These are phyloP conservation scores for Periglandula ipomoeae DNA, from an alignment of 2,329 filamentous ascomycete species.

Conservation along the genomic window DNA sequence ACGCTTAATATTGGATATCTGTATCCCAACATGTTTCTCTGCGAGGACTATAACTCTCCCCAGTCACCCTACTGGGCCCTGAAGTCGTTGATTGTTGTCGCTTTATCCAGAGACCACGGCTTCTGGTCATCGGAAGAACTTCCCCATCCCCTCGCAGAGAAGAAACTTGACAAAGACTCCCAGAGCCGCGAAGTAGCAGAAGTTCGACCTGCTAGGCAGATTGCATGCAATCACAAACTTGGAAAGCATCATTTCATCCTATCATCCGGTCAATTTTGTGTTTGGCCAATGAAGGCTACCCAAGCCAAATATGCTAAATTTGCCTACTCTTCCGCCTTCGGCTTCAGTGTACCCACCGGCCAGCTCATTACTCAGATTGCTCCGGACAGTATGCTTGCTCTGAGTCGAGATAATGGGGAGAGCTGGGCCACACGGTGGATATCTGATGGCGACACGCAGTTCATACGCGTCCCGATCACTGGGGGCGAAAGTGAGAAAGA, in stretches of 20 bases:
- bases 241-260: conserved; percentile 33
- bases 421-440: conserved; percentile 23
- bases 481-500: background rate
- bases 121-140: conserved; percentile 21
- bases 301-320: conserved; percentile 39
- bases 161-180: background rate
- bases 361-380: conserved; percentile 23
- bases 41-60: conserved; percentile 48
- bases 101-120: conserved; percentile 17
- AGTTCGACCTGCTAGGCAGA: conserved; percentile 28
- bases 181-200: background rate
- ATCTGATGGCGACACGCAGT: conserved; percentile 8
- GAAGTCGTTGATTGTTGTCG: conserved; percentile 37
- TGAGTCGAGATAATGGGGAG: conserved; percentile 23
- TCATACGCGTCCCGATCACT: background rate
- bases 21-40: conserved; percentile 43
- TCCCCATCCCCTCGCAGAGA: conserved; percentile 10
- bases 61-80: conserved; percentile 47
- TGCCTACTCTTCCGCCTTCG: conserved; percentile 38
- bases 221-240: conserved; percentile 28
- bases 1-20: conserved; percentile 36
- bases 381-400: conserved; percentile 20
- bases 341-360: conserved; percentile 33
- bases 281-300: conserved; percentile 27
- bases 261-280: conserved; percentile 29